Evolutionary conservation across 164 flowering plant species (phyloP), one percentile per base, ranked within the genome.

Genomic region (Malania oleifera): DNA sequence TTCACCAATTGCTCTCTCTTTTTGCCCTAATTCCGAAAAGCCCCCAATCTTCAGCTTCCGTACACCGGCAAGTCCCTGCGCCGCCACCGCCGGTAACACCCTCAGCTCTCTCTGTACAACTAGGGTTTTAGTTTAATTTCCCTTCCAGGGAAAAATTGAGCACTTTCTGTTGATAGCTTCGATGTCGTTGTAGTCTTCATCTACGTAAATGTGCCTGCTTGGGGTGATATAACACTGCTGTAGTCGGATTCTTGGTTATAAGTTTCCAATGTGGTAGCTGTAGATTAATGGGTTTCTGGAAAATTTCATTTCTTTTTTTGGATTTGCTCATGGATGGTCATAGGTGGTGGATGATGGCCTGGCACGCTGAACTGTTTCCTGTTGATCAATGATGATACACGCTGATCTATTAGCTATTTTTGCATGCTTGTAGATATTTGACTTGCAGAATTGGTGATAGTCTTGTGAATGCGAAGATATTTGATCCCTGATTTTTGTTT

Each of bases 1-100:
- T 17, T 43, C 54, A 12, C 54, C 53, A 1, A 24, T 22, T 10
- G 17, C 50, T n/a, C 56, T 38, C 69, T 59, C 49, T 40, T 40
- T 67, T 62, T 48, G 19, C 68, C 67, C 57, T 44, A 70, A 61
- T 72, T 72, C 44, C 60, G 47, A 26, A 65, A 75, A 1, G 61
- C 57, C 75, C 79, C 81, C 14, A 59, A 18, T 48, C 40, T 65
- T 67, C 75, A 74, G 75, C 72, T 74, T 76, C 62, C 54, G 14
- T 72, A 63, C 46, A 2, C 46, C 62, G 56, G 56, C 46, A 45
- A 40, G 67, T 56, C 72, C 69, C 77, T 54, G 37, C 39, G 15
- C 19, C 56, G 19, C 39, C 40, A 12, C 40, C 31, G 35, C 65
- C 34, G 71, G 69, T 64, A 64, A 45, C 53, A 15, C 7, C 66